Conservation (phyloP, 208 protist genomes). For the Trypanosoma scelopori region DNA sequence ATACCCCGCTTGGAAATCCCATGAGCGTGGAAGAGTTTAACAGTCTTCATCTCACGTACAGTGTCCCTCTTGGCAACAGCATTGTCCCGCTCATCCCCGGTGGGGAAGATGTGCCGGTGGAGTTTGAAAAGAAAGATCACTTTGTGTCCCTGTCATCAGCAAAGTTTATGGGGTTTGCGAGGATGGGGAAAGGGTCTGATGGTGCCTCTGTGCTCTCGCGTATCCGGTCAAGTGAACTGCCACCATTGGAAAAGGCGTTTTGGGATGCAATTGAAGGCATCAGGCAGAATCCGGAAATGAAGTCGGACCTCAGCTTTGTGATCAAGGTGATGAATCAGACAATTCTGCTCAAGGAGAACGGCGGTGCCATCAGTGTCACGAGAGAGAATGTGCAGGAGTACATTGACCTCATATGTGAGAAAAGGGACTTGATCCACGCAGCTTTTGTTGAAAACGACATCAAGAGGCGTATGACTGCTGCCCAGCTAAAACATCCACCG, state of each 20-base stretch:
- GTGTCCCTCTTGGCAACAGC: constrained; percentile 13
- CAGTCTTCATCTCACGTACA: constrained; percentile 18
- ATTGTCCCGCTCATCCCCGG: constrained; percentile 18
- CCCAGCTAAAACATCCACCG: not conserved
- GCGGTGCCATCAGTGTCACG: constrained; percentile 7
- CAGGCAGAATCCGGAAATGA: not conserved
- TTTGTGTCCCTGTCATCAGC: constrained; percentile 15
- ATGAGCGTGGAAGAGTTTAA: constrained; percentile 23
- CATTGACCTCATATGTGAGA: constrained; percentile 9
- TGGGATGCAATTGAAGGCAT: constrained; percentile 18
- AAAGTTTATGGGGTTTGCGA: constrained; percentile 17
- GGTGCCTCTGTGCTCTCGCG: not conserved
- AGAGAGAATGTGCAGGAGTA: constrained; percentile 22
- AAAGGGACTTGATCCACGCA: constrained; percentile 18
- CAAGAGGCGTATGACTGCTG: not conserved
- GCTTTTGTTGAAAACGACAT: constrained; percentile 24
- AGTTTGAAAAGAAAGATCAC: constrained; percentile 20
- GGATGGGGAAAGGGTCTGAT: not conserved
- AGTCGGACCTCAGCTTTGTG: constrained; percentile 1
- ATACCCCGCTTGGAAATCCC: constrained; percentile 7
- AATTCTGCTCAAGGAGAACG: constrained; percentile 19
- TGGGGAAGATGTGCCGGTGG: constrained; percentile 11
- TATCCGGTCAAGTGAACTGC: not conserved
- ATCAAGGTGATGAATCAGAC: constrained; percentile 8
- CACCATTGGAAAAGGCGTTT: constrained; percentile 7